Base-by-base conservation (phyloP, 306 rosid species). In the Lithocarpus polystachyus region DNA sequence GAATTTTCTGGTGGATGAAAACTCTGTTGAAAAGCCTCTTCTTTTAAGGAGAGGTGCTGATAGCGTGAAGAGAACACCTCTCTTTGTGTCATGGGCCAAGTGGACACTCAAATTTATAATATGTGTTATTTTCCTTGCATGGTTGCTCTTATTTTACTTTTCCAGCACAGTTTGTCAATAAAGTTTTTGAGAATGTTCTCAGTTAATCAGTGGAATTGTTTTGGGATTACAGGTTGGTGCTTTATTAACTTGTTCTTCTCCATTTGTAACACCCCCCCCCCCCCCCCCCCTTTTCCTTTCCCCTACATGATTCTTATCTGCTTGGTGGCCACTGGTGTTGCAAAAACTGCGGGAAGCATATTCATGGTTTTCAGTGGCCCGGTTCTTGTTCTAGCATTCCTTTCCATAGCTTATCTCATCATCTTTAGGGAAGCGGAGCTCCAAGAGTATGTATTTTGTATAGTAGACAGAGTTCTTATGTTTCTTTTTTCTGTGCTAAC, bases 221-320 rank as follows among this genome's bases (percentile, higher is more conserved):
- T 89, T 45, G 98, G 93, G 77, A 24, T 77, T 56, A 84, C 96
- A 83, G 98, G 98, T 91, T 59, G n/a, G 76, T 40, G 22, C 52
- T 56, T 23, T 26, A 26, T 26, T 13, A 74, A 15, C 72, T 75
- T 28, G 10, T 5, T 51, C 13, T 35, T 35, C 43, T 35, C 23
- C 28, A 43, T 14, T 51, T 5, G 4, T 31, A n/a, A n/a, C n/a
- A n/a, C n/a, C n/a, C n/a, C n/a, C n/a, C n/a, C n/a, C n/a, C n/a
- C n/a, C n/a, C n/a, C n/a, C n/a, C 28, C 28, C 28, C 28, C 28
- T 26, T n/a, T n/a, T n/a, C n/a, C 3, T 26, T 26, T 26, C 28
- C 28, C 28, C 28, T 1, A 14, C 3, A 0, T 45, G 6, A 29
- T 9, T 29, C 8, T 69, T 74, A 29, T 8, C 43, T 56, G 13